Conservation (phyloP, 2,329 filamentous ascomycete genomes). For the Fusarium graminum region DNA sequence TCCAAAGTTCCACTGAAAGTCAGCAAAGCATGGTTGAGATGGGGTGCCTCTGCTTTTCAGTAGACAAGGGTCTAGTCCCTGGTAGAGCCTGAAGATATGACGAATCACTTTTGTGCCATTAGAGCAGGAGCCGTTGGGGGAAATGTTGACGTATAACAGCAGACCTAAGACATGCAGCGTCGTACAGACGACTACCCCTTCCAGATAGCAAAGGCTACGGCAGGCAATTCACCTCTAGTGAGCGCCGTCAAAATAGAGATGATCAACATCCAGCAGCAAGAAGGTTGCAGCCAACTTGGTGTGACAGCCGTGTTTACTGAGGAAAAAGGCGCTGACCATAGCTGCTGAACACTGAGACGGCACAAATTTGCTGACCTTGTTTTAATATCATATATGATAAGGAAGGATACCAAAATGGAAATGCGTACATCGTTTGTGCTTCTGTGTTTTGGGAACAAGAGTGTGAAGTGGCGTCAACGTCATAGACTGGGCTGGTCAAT, state of each 20-base stretch:
- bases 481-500: not conserved
- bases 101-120: constrained; percentile 41
- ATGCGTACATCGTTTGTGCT: constrained; percentile 18
- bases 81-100: constrained; percentile 34
- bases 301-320: constrained; percentile 19
- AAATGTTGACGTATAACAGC: constrained; percentile 2
- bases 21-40: constrained; percentile 23
- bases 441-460: constrained; percentile 1
- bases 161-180: constrained; percentile 27
- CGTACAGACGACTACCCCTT: constrained; percentile 28
- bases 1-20: constrained; percentile 26
- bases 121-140: constrained; percentile 13
- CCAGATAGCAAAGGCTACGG: constrained; percentile 4
- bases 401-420: constrained; percentile 13
- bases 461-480: not conserved
- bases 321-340: constrained; percentile 15
- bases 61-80: constrained; percentile 27
- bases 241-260: constrained; percentile 13
- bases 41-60: constrained; percentile 9
- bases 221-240: constrained; percentile 25
- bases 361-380: not conserved
- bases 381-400: constrained; percentile 33
- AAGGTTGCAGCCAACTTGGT: constrained; percentile 19
- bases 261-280: not conserved
- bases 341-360: constrained; percentile 4